Evolutionary conservation across 768 basidiomycete genomes (phyloP).

Genomic region (Omphalotus guepiniiformis): DNA sequence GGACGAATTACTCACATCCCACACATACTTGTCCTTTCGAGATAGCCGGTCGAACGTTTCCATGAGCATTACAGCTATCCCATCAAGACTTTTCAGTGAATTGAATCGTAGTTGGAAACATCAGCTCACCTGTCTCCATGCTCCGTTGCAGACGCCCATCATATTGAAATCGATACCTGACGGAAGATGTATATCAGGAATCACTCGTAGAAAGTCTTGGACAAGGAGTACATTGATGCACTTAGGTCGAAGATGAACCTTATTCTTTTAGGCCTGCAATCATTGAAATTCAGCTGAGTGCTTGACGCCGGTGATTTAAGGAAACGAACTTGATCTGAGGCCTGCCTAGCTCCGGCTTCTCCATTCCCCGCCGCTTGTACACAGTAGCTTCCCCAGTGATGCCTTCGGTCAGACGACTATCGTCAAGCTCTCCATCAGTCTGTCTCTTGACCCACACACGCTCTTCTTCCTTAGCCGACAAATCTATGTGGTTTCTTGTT

Average conservation of each 20-base stretch:
- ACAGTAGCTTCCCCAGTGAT: slow-evolving; percentile 66
- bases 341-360: slow-evolving; percentile 61
- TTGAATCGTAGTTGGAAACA: background rate
- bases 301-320: background rate
- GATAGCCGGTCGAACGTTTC: slow-evolving; percentile 63
- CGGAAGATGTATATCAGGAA: no score
- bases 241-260: slow-evolving; percentile 68
- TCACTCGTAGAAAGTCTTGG: no score
- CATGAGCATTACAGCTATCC: slow-evolving; percentile 67
- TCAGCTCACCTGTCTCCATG: slow-evolving; percentile 53
- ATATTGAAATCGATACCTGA: slow-evolving; percentile 70
- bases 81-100: background rate
- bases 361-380: slow-evolving; percentile 67
- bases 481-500: slow-evolving; percentile 33
- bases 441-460: slow-evolving; percentile 70
- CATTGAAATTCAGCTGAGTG: slow-evolving; percentile 5
- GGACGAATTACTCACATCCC: slow-evolving; percentile 62
- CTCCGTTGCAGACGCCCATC: slow-evolving; percentile 62
- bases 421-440: slow-evolving; percentile 68
- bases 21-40: slow-evolving; percentile 67
- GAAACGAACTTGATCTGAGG: slow-evolving; percentile 60
- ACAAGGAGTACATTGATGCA: slow-evolving; percentile 76
- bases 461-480: slow-evolving; percentile 65
- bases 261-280: slow-evolving; percentile 56
- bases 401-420: slow-evolving; percentile 61